Base-by-base conservation (phyloP, 495 filamentous ascomycete genomes). In the Chlorociboria aeruginascens region DNA sequence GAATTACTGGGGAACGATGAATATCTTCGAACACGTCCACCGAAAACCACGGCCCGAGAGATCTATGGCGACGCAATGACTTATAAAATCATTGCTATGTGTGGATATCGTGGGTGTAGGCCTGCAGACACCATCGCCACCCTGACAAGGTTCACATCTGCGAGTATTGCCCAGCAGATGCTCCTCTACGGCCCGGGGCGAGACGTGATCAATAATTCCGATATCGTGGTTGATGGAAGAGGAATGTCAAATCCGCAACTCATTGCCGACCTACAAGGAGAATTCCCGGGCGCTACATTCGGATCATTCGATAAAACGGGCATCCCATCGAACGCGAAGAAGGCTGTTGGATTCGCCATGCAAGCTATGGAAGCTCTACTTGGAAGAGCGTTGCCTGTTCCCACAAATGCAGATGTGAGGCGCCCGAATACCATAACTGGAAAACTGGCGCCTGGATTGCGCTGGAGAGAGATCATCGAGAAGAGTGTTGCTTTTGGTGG, bases 281-380 rank as follows among this genome's bases (percentile, higher is more conserved):
- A 56, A 33, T 59, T 59, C 25, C 57, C 53, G 12, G 40, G 50
- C 0, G 57, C 57, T 0, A 46, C 14, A 6, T 59, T 59, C 33
- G 50, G 50, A 13, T 32, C 47, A 0, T 56, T 59, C 32, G 57
- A 59, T 31, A 53, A 51, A 13, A 59, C 57, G 6, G 57, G 57
- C 42, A 45, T 59, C 6, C 57, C 57, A n/a, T 50, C 41, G 3
- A 59, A 56, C 43, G 57, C 50, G 8, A 59, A 59, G 50, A 59
- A 56, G 35, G 57, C 57, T 10, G 57, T 59, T 0, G 57, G 57
- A 11, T 59, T 59, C 29, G 57, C 57, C 9, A 56, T 59, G 57
- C 57, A 59, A 35, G 57, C 57, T 13, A 59, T 59, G 57, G 57
- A 59, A 35, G 57, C 57, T 8, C 13, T 59, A 9, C 45, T 59